Base-by-base conservation (phyloP, 2,329 filamentous ascomycete genomes). In the Neofusicoccum parvum region DNA sequence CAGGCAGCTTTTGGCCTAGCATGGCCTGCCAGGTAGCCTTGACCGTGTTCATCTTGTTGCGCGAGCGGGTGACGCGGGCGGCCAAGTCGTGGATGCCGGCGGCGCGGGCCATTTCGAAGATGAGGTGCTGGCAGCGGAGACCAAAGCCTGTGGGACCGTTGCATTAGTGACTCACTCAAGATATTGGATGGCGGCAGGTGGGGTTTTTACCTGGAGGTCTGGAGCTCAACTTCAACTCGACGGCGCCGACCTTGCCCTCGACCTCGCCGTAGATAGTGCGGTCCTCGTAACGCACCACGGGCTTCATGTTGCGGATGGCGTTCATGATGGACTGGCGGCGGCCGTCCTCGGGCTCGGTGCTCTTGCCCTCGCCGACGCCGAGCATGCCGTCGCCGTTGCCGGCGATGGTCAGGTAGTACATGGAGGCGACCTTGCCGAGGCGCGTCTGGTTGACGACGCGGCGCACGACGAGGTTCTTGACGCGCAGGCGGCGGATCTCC, bases 1-100 rank as follows among this genome's bases (percentile, higher is more conserved):
- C 92, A 0, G 95, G 95, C 74, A 96, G 85, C 67, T 87, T 87
- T 82, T 99, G 95, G 81, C 84, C 90, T 78, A 87, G 86, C 68
- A 99, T 83, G 5, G 94, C 94, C 78, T 94, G 79, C 79, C 91
- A 92, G 46, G 92, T 87, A 14, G 95, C 95, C 82, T 97, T 97
- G 80, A 97, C 91, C 17, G 94, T 92, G 83, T 99, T 99, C 93
- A 98, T 97, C 71, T 93, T 92, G 84, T 97, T 98, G 73, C 94
- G 88, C 68, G 92, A 92, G 51, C 94, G 90, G 43, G 90, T 89
- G 68, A 96, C 94, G 70, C 87, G 86, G 56, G 92, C 94, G 15
- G 93, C 87, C 39, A 99, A 86, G 77, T 99, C 95, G 69, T 90
- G 85, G 73, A 99, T 92, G 69, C 95, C 95, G 46, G 88, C 91